phyloP scores from a whole-genome alignment of 2,329 filamentous ascomycete genomes.

The Parafenestella ontariensis region DNA sequence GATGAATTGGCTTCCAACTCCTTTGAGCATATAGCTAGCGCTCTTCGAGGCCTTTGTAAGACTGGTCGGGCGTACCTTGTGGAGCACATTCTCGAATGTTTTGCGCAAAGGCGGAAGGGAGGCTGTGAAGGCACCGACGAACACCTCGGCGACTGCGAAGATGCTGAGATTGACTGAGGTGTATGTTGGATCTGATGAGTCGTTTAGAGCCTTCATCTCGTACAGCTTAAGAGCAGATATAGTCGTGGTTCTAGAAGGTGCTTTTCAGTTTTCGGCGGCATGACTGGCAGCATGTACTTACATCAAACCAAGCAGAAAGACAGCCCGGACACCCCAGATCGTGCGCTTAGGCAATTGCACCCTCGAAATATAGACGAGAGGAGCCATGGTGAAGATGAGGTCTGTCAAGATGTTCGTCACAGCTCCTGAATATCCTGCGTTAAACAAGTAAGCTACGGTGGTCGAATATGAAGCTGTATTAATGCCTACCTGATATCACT shows the following conservation, averaged over 20 bases:
- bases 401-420: conserved; percentile 36
- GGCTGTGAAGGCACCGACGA: conserved; percentile 36
- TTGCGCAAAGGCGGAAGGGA: conserved; percentile 36
- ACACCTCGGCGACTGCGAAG: conserved; percentile 33
- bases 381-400: conserved; percentile 31
- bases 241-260: conserved; percentile 24
- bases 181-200: conserved; percentile 30
- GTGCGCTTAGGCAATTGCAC: conserved; percentile 35
- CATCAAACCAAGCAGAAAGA: conserved; percentile 36
- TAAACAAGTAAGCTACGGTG: neutral
- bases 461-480: neutral
- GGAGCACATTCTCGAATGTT: conserved; percentile 30
- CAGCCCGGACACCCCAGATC: conserved; percentile 35
- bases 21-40: conserved; percentile 25
- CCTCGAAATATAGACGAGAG: conserved; percentile 30
- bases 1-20: conserved; percentile 10
- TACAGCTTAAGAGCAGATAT: conserved; percentile 37
- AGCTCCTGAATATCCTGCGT: conserved; percentile 30
- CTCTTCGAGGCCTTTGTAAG: conserved; percentile 20
- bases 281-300: conserved; percentile 8
- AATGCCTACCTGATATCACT: conserved; percentile 25
- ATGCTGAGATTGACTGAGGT: conserved; percentile 32
- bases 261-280: conserved; percentile 3
- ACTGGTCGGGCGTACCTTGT: conserved; percentile 26
- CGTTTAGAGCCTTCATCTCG: conserved; percentile 30